These are phyloP conservation scores for Colletotrichum sp. DNA, from an alignment of 2,329 filamentous ascomycete species.

Conservation along the genomic window DNA sequence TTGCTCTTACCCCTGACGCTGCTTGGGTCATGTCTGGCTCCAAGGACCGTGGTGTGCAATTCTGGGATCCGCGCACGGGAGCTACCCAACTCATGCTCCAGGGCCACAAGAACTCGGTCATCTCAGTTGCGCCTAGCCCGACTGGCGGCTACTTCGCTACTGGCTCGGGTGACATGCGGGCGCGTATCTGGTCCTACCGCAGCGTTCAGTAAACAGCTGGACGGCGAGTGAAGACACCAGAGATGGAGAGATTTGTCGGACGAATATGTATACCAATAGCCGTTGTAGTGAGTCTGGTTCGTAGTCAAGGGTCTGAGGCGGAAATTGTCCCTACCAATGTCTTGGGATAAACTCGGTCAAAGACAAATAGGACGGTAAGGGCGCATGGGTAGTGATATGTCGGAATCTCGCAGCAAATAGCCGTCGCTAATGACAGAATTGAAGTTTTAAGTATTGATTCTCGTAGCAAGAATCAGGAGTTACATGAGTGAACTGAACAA, in stretches of 20 bases:
- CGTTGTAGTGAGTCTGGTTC: not conserved
- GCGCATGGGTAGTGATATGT: slow-evolving; percentile 19
- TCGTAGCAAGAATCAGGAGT: slow-evolving; percentile 7
- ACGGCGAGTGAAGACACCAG: not conserved
- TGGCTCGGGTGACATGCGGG: slow-evolving; percentile 96
- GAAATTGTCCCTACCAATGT: not conserved
- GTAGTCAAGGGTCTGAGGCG: not conserved
- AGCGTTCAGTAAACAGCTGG: slow-evolving; percentile 18
- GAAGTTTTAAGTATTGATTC: not conserved
- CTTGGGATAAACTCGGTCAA: slow-evolving; percentile 4
- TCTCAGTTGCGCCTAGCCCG: slow-evolving; percentile 94
- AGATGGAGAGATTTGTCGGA: not conserved
- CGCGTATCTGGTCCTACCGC: slow-evolving; percentile 92
- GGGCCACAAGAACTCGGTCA: slow-evolving; percentile 98
- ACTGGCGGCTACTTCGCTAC: slow-evolving; percentile 90
- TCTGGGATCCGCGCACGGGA: slow-evolving; percentile 96
- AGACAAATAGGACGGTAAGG: slow-evolving; percentile 8
- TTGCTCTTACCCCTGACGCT: slow-evolving; percentile 92
- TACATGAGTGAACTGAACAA: slow-evolving; percentile 68
- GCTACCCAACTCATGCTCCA: slow-evolving; percentile 98
- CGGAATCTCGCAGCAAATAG: slow-evolving; percentile 17
- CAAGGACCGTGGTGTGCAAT: slow-evolving; percentile 96
- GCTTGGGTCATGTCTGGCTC: slow-evolving; percentile 97
- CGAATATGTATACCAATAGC: slow-evolving; percentile 9
- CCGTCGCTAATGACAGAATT: slow-evolving; percentile 20